phyloP scores from a whole-genome alignment of 306 rosid species.

The Vigna unguiculata region DNA sequence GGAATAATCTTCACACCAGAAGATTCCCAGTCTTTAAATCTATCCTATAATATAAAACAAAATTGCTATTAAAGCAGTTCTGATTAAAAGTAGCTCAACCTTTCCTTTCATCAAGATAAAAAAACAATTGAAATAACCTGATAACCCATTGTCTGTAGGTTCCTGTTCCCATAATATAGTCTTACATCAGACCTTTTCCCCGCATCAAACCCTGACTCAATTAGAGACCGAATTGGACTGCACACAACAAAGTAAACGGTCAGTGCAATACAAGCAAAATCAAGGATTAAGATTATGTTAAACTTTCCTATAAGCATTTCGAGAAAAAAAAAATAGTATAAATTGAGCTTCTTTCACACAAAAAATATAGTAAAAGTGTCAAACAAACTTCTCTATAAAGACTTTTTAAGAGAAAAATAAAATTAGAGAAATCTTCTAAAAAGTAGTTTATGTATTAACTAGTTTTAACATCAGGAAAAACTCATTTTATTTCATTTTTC shows the following conservation, averaged over 20 bases:
- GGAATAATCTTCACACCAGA: conserved; percentile 89
- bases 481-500: too few relatives aligned
- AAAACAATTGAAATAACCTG: conserved; percentile 65
- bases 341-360: not conserved
- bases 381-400: too few relatives aligned
- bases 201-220: conserved; percentile 84
- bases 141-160: conserved; percentile 92
- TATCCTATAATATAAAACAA: conserved; percentile 66
- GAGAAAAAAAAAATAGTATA: too few relatives aligned
- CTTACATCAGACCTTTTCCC: conserved; percentile 80
- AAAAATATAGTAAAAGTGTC: not conserved
- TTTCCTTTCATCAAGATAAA: conserved; percentile 22
- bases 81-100: conserved; percentile 2
- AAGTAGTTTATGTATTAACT: too few relatives aligned
- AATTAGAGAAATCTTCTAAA: too few relatives aligned
- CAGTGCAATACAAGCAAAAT: conserved; percentile 3
- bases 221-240: conserved; percentile 91
- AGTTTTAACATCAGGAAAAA: too few relatives aligned
- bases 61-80: conserved; percentile 34
- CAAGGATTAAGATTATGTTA: not conserved
- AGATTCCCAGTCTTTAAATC: conserved; percentile 91
- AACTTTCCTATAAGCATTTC: not conserved
- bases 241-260: conserved; percentile 38
- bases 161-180: conserved; percentile 86
- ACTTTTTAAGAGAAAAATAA: too few relatives aligned